Base-by-base conservation (phyloP, 441 rosid species). In the Bruguiera hainesii region DNA sequence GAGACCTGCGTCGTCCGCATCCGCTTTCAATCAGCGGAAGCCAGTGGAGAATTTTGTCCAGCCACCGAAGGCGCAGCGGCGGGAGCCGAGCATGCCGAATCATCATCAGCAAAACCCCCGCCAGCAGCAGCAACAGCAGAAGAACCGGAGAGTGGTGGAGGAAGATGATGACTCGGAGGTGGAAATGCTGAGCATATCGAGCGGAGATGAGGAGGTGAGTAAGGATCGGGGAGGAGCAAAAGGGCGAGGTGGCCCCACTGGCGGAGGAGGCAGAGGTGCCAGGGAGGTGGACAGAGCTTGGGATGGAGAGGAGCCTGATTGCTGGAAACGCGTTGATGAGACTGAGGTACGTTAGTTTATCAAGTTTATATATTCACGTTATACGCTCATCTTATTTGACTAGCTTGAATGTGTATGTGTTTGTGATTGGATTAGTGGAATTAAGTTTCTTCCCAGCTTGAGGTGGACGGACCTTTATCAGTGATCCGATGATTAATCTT, bases 81-180 rank as follows among this genome's bases (percentile, higher is more conserved):
- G 73, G 49, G 76, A 42, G 18, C 8, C 65, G 18, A 63, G 28
- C 23, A 13, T 50, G 65, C 60, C 20, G 26, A 75, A 62, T 49
- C 59, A 29, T 21, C 71, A 48, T 46, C 48, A 66, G 60, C 68
- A 9, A 66, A 53, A 37, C 4, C 48, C 3, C 48, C 48, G 48
- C 48, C 18, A 42, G 15, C 37, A 1, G 9, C 37, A 6, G 7
- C 49, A 67, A 51, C 69, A 15, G 65, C 56, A 50, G 52, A 75
- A 66, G 61, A 71, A 58, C 58, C 56, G 71, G 70, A 67, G 76
- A 63, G 68, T 56, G 56, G 66, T 67, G 70, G 72, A 66, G 30
- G 98, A 89, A 1, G 98, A 89, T 51, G 99, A 91, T 4, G 97
- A 90, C 66, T 95, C 99, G 71, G 99, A 92, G 82, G 92, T 95